A percentile compares a stretch with the other conserved stretches of the same genome.
Conservation (phyloP, 1,284 basidiomycete genomes). For the Leucoagaricus sp. region DNA sequence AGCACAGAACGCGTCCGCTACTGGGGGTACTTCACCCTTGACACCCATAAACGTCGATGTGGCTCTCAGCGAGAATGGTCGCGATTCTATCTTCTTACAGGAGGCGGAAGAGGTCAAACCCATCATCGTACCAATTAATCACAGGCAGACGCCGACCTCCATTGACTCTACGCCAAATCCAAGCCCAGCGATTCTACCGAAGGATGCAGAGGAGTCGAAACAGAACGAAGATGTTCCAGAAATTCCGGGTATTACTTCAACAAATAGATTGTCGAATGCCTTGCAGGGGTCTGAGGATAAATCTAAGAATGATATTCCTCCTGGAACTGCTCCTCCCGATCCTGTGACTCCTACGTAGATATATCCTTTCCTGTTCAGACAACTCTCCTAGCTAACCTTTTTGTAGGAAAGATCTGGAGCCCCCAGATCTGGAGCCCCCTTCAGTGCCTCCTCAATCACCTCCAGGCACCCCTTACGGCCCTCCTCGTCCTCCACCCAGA, state of each 20-base stretch:
- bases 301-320: too few relatives aligned
- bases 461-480: neutral
- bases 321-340: too few relatives aligned
- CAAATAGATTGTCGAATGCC: neutral
- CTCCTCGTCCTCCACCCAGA: neutral
- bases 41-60: neutral
- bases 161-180: constrained; percentile 13
- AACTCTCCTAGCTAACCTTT: too few relatives aligned
- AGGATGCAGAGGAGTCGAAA: neutral
- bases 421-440: neutral
- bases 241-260: neutral
- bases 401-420: too few relatives aligned
- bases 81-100: neutral
- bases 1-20: neutral
- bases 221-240: neutral
- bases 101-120: neutral
- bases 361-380: too few relatives aligned
- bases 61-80: neutral
- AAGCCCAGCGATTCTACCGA: neutral
- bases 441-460: neutral
- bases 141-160: constrained; percentile 4
- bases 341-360: too few relatives aligned
- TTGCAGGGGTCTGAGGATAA: neutral
- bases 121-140: neutral
- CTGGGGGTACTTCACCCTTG: neutral